Evolutionary conservation across 495 filamentous ascomycete species (phyloP).

Genomic region (Aspergillus conjunctus): DNA sequence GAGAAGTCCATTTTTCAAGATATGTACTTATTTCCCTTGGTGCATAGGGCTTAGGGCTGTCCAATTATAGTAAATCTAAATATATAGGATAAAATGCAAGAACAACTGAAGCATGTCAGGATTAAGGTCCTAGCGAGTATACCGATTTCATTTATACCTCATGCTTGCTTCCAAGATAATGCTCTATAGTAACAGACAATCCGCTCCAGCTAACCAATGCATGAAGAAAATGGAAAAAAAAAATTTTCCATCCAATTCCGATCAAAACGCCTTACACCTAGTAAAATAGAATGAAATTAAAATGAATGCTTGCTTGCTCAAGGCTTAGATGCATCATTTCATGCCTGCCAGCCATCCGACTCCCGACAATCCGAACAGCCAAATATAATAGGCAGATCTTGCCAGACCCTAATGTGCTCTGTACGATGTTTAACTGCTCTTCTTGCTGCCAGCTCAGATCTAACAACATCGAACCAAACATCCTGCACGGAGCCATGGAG

Average conservation of each 20-base stretch:
- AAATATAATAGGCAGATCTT: constrained; percentile 41
- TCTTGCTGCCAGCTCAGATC: constrained; percentile 36
- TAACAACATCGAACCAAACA: constrained; percentile 48
- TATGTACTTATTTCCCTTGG: neutral
- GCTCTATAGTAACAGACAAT: neutral
- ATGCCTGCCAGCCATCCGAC: constrained; percentile 41
- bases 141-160: too few species aligned
- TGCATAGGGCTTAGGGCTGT: constrained; percentile 19
- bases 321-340: constrained; percentile 13
- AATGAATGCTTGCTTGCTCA: constrained; percentile 16
- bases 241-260: constrained; percentile 5
- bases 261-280: constrained; percentile 17
- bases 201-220: constrained; percentile 18
- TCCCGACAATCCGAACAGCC: constrained; percentile 39
- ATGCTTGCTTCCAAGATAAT: neutral
- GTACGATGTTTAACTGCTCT: constrained; percentile 35
- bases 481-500: constrained; percentile 41
- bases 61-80: neutral
- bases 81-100: neutral
- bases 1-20: neutral
- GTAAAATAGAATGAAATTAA: constrained; percentile 1
- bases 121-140: too few species aligned
- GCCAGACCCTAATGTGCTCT: constrained; percentile 38
- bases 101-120: neutral
- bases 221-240: neutral